Conservation (phyloP, 1,139 yeast species). For the Candida neerlandica region DNA sequence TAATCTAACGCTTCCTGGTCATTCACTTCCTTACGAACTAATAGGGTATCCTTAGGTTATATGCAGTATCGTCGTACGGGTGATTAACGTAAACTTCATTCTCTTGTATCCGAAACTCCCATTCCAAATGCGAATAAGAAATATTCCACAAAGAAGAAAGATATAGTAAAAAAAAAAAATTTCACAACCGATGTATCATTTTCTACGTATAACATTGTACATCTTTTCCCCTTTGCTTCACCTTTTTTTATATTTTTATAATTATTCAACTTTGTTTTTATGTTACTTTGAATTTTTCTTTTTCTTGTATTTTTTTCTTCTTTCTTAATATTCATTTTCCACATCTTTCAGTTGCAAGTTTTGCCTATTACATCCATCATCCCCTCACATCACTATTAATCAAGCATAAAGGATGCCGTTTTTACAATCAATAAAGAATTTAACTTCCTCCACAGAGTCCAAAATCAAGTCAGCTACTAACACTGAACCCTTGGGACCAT, state of each 20-base stretch:
- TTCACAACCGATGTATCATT: constrained; percentile 1
- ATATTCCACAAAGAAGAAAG: too few species aligned
- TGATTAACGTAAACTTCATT: too few species aligned
- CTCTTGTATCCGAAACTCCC: too few species aligned
- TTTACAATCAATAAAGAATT: constrained; percentile 16
- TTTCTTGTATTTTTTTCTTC: neutral
- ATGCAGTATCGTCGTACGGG: too few species aligned
- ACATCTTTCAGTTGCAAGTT: neutral
- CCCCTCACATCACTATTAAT: neutral
- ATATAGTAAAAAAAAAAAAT: too few species aligned
- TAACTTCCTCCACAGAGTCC: constrained; percentile 20
- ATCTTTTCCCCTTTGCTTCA: neutral
- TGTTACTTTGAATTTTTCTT: neutral
- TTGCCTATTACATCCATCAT: neutral
- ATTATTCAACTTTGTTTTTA: neutral
- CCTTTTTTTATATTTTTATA: neutral
- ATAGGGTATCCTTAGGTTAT: too few species aligned
- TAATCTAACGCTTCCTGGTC: too few species aligned
- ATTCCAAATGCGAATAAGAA: too few species aligned
- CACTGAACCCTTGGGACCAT: constrained; percentile 43
- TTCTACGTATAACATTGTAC: neutral
- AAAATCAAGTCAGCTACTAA: constrained; percentile 32
- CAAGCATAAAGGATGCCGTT: constrained; percentile 6
- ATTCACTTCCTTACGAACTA: too few species aligned
- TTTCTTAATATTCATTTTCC: neutral